Evolutionary conservation across 1,284 basidiomycete genomes (phyloP), one percentile per base, ranked within the genome.

Genomic region (Tylopilus orsonianus): DNA sequence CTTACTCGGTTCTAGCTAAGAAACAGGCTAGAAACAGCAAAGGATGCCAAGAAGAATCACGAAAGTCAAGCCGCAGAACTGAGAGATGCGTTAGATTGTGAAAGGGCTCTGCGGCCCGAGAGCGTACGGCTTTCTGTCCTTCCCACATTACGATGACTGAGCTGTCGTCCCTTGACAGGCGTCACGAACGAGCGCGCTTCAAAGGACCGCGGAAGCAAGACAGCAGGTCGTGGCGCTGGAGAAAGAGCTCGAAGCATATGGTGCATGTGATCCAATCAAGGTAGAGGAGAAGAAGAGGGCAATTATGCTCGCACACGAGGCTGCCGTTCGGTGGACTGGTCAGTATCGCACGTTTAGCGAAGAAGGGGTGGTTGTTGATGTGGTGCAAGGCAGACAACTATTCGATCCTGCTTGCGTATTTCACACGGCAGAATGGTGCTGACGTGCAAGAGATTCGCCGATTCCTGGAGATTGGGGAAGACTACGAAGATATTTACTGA

Each of bases 271-370:
- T 67, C 91, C 92, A 0, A 77, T 74, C 41, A 87, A 83, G 61
- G 76, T 93, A 30, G 87, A 90, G 63, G 81, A 86, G 60, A 87
- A 83, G 65, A 81, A 77, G 48, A 71, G 83, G 35, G 89, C 84
- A 0, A 74, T 83, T 8, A 75, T 78, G 32, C 73, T 93, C 4
- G 89, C 87, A 6, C 87, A 85, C 52, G 88, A 92, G 59, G 90
- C 90, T 4, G 80, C 87, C 7, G 64, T 85, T 29, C 80, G 90
- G 9, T 93, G 91, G 90, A 94, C 92, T 37, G 91, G 91, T 93
- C 58, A 52, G 80, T 59, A 23, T 26, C 14, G 19, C 9, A 16
- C 5, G 36, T 16, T 39, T 22, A 24, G 38, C 37, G 8, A 37
- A 9, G n/a, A 27, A 39, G 40, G 13, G 26, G 35, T 8, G 7